These are phyloP conservation scores for Lotmaria passim DNA, from an alignment of 208 protist genomes.

Conservation along the genomic window DNA sequence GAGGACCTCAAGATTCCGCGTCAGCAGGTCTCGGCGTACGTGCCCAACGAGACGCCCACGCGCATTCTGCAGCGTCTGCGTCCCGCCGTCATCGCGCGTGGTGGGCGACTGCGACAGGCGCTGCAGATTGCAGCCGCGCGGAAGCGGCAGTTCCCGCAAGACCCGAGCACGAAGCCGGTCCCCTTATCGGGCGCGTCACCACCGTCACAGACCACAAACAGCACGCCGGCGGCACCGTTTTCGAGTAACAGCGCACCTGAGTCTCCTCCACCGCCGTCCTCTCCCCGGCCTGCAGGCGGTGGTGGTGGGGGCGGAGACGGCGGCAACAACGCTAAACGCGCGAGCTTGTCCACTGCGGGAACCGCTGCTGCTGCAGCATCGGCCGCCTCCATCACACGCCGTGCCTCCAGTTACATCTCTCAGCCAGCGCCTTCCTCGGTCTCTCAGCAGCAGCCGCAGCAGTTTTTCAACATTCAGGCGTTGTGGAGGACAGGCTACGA, in stretches of 20 bases:
- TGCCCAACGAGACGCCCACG: conserved; percentile 64
- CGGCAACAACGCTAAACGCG: too few relatives aligned
- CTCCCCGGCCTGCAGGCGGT: background rate
- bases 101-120: conserved; percentile 24
- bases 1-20: conserved; percentile 50
- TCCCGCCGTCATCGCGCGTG: conserved; percentile 42
- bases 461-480: conserved; percentile 56
- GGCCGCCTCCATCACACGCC: background rate
- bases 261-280: background rate
- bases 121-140: conserved; percentile 40
- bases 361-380: conserved; percentile 3
- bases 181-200: background rate
- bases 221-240: background rate
- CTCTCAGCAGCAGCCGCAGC: too few relatives aligned
- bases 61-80: conserved; percentile 72
- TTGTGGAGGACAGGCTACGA: conserved; percentile 76
- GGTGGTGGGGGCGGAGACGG: too few relatives aligned
- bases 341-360: too few relatives aligned
- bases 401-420: background rate
- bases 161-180: conserved; percentile 26
- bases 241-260: background rate
- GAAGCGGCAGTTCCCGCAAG: conserved; percentile 33
- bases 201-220: background rate
- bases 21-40: conserved; percentile 76
- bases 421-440: background rate